Evolutionary conservation across 2,329 filamentous ascomycete species (phyloP).

Genomic region (Sclerotiophoma versabilis): DNA sequence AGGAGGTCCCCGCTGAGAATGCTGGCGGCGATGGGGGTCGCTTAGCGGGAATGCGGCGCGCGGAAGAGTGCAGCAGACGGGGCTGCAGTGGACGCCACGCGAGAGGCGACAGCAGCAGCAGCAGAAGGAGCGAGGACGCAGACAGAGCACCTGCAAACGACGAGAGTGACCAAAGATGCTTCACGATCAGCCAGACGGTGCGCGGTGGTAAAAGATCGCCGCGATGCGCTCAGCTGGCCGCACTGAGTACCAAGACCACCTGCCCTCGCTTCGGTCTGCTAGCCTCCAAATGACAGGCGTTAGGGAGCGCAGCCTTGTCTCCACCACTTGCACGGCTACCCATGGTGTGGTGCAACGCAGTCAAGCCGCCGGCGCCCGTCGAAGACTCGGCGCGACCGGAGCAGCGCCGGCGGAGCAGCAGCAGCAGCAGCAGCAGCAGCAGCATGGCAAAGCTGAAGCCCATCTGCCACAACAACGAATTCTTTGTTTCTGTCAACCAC

Average conservation of each 20-base stretch:
- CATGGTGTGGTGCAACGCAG: constrained; percentile 2
- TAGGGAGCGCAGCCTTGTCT: constrained; percentile 11
- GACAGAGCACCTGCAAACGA: not conserved
- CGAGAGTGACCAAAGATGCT: not conserved
- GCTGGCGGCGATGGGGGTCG: constrained; percentile 15
- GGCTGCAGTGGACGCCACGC: not conserved
- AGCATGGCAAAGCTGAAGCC: not conserved
- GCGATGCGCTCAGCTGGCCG: constrained; percentile 1
- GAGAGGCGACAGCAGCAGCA: not conserved
- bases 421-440: too few relatives aligned
- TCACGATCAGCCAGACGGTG: constrained; percentile 1
- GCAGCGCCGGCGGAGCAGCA: not conserved
- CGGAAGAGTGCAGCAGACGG: not conserved
- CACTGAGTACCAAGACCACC: constrained; percentile 14
- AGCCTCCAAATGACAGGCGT: constrained; percentile 17
- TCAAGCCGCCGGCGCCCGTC: constrained; percentile 14
- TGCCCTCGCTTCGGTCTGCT: constrained; percentile 15
- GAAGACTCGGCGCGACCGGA: constrained; percentile 13
- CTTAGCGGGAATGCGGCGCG: constrained; percentile 4
- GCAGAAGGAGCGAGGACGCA: constrained; percentile 1
- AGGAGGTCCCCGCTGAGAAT: constrained; percentile 17
- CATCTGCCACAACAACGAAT: not conserved
- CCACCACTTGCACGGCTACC: constrained; percentile 6
- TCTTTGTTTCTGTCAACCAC: not conserved
- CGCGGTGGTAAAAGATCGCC: constrained; percentile 16